Evolutionary conservation across 2,329 filamentous ascomycete genomes (phyloP), one percentile per base, ranked within the genome.

Genomic region (Verticillium zaregamsianum): DNA sequence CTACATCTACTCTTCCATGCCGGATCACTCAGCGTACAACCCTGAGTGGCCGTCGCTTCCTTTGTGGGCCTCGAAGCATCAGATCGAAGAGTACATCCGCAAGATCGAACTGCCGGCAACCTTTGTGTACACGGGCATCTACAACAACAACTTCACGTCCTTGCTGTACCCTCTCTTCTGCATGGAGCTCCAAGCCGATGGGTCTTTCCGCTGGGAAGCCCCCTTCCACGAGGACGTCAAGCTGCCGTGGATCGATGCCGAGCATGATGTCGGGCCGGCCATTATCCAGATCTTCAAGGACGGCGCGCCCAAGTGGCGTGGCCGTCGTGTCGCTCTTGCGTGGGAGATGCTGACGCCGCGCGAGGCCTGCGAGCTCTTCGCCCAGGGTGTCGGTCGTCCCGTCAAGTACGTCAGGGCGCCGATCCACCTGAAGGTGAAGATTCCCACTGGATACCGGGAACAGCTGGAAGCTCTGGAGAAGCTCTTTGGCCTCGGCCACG

Each of bases 111-210:
- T 97, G 12, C 92, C 92, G 0, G 88, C 93, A 1, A 98, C 94
- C 0, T 98, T 97, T 74, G 89, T 97, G 66, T 97, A 97, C 76
- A 92, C 93, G 11, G 95, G 94, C 63, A 97, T 97, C 69, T 99
- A 98, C 82, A 97, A 98, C 82, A 98, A 98, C 78, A 98, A 99
- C 74, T 99, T 98, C 77, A 98, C 94, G 33, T 95, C 91, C 56
- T 82, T 97, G 35, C 88, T 87, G 1, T 98, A 97, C 72, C 95
- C 95, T 1, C 83, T 98, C 4, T 98, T 98, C 79, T 95, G 93
- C 77, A 96, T 97, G 90, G 92, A 96, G 66, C 80, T 96, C 56
- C 88, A 92, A 75, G 75, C 82, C 1, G 92, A 97, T 69, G 93
- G 92, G 20, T 93, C 90, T 60, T 97, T 97, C 73, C 80, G 89